Conservation (phyloP, 495 filamentous ascomycete species). For the Aspergillus sparsus region DNA sequence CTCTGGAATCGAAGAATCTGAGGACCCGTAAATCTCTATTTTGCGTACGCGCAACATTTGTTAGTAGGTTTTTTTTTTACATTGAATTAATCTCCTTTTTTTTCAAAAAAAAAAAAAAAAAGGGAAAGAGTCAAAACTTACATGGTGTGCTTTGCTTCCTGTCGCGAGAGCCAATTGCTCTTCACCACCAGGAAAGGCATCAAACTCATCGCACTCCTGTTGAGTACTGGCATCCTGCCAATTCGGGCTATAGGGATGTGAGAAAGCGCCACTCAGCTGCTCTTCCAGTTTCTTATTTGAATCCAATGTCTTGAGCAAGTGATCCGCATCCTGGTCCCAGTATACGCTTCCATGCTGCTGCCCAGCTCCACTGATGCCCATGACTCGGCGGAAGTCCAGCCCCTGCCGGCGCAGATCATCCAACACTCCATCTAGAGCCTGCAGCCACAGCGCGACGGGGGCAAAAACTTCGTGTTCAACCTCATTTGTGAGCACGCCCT, state of each 20-base stretch:
- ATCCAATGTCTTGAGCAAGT: conserved; percentile 61
- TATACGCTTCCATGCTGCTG: conserved; percentile 97
- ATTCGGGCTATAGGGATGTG: conserved; percentile 86
- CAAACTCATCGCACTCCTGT: conserved; percentile 85
- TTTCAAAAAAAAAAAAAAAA: neutral
- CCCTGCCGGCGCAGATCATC: conserved; percentile 67
- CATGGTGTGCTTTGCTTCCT: conserved; percentile 92
- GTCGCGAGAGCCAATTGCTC: conserved; percentile 73
- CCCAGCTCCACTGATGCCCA: conserved; percentile 85
- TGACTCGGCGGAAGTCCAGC: conserved; percentile 74
- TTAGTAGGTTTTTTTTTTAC: conserved; percentile 27
- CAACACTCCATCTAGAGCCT: conserved; percentile 84
- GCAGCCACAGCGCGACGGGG: conserved; percentile 91
- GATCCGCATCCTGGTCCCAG: conserved; percentile 76
- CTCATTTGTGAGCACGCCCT: conserved; percentile 83
- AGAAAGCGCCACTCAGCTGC: conserved; percentile 74
- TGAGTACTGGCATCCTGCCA: conserved; percentile 98
- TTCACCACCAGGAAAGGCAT: conserved; percentile 63
- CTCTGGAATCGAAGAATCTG: conserved; percentile 87
- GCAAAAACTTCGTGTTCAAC: conserved; percentile 84
- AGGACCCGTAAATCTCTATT: conserved; percentile 92
- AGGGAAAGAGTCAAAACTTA: conserved; percentile 45
- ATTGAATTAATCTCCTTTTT: neutral
- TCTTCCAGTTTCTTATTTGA: conserved; percentile 60
- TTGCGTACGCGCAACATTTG: neutral